phyloP scores from a whole-genome alignment of 345 rosid species.

The Ceriops decandra region DNA sequence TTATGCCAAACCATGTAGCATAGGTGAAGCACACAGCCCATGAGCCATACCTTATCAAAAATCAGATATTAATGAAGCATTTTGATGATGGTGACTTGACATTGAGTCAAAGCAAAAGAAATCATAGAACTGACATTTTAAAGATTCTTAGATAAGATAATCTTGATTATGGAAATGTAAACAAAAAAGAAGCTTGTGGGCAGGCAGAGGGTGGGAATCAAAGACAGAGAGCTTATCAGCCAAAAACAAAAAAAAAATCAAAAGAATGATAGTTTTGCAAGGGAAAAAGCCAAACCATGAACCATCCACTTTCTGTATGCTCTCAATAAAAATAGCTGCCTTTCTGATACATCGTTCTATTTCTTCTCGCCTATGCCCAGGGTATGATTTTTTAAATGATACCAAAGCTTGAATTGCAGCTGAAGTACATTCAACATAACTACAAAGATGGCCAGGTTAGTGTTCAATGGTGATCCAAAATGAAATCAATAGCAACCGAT shows the following conservation, averaged over 20 bases:
- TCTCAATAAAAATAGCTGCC: conserved; percentile 62
- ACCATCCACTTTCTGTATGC: conserved; percentile 73
- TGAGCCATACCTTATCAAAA: conserved; percentile 76
- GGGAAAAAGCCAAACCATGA: conserved; percentile 67
- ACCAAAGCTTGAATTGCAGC: conserved; percentile 86
- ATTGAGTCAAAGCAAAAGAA: conserved; percentile 3
- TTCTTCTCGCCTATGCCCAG: conserved; percentile 74
- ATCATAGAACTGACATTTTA: not conserved
- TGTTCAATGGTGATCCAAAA: not conserved
- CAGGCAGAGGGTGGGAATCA: too few species aligned
- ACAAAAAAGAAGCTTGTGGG: not conserved
- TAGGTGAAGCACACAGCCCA: conserved; percentile 93
- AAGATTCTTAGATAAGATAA: not conserved
- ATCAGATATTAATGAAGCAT: not conserved
- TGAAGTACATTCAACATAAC: conserved; percentile 92
- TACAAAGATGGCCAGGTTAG: conserved; percentile 19
- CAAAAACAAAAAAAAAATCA: not conserved
- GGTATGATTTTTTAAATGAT: conserved; percentile 58
- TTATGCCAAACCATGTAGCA: conserved; percentile 78
- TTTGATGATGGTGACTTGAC: not conserved
- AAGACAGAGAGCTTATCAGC: too few species aligned
- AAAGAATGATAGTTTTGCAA: not conserved
- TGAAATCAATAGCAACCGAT: conserved; percentile 1
- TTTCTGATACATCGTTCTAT: conserved; percentile 66
- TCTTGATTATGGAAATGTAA: not conserved